A percentile compares a stretch with the other conserved stretches of the same genome.
These are phyloP conservation scores for Hypoxylon lienhwacheense DNA, from an alignment of 495 filamentous ascomycete genomes.

Conservation along the genomic window DNA sequence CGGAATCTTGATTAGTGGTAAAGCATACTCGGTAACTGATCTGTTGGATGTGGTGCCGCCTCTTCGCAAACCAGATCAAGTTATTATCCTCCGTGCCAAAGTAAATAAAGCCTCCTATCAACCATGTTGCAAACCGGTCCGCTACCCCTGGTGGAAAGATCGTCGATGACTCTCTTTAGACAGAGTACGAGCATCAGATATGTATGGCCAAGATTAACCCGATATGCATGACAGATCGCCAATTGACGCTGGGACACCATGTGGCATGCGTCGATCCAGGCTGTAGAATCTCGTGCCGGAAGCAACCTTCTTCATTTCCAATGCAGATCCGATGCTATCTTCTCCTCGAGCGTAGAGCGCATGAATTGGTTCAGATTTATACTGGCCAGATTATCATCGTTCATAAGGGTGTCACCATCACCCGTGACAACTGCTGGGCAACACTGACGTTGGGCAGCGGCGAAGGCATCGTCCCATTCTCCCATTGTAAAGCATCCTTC, in stretches of 20 bases:
- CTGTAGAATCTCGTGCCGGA: not conserved
- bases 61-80: conserved; percentile 20
- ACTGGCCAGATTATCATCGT: conserved; percentile 42
- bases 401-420: conserved; percentile 47
- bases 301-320: conserved; percentile 55
- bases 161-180: conserved; percentile 10
- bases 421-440: conserved; percentile 49
- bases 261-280: conserved; percentile 15
- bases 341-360: conserved; percentile 63
- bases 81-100: conserved; percentile 15
- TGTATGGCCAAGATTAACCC: conserved; percentile 9
- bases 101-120: conserved; percentile 9
- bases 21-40: conserved; percentile 15
- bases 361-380: conserved; percentile 61
- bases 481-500: conserved; percentile 75
- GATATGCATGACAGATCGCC: conserved; percentile 9
- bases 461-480: conserved; percentile 72
- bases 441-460: conserved; percentile 66
- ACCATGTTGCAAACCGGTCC: conserved; percentile 22
- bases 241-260: conserved; percentile 9
- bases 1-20: conserved; percentile 14
- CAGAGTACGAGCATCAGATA: conserved; percentile 26
- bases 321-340: conserved; percentile 58
- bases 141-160: conserved; percentile 27
- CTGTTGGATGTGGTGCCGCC: conserved; percentile 20